A percentile compares a stretch with the other conserved stretches of the same genome.
Evolutionary conservation across 2,329 filamentous ascomycete species (phyloP).

Genomic region (Lasiodiplodia gonubiensis): DNA sequence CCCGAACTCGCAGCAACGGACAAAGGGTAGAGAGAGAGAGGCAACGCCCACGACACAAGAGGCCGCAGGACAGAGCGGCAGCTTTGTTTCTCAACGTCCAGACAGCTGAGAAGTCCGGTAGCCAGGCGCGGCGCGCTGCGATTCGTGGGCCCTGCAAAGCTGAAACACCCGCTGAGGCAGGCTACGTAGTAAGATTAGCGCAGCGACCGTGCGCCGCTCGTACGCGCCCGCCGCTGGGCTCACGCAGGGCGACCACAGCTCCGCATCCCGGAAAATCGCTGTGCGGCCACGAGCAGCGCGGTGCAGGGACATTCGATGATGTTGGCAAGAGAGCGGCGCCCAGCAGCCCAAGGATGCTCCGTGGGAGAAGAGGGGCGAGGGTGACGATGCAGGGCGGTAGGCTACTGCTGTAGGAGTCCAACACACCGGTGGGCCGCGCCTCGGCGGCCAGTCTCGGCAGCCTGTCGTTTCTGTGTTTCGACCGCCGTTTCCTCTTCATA

Average conservation of each 20-base stretch:
- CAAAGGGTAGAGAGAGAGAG: conserved; percentile 5
- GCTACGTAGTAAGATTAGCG: conserved; percentile 13
- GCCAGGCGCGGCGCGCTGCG: conserved; percentile 16
- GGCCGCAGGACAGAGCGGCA: conserved; percentile 15
- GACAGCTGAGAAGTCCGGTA: conserved; percentile 21
- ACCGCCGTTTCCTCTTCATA: conserved; percentile 21
- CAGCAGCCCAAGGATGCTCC: background rate
- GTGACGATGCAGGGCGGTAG: background rate
- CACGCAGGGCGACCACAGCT: background rate
- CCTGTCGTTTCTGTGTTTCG: conserved; percentile 25
- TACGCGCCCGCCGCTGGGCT: background rate
- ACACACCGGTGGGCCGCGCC: conserved; percentile 1
- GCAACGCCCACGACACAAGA: conserved; percentile 8
- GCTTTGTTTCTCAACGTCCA: conserved; percentile 25
- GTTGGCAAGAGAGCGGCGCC: background rate
- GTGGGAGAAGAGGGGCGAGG: background rate
- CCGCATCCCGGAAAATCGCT: background rate
- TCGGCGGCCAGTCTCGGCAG: conserved; percentile 9
- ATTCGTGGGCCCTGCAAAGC: conserved; percentile 23
- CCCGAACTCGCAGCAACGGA: background rate
- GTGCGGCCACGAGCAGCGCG: conserved; percentile 5
- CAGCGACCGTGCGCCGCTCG: background rate
- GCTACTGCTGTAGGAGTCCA: background rate
- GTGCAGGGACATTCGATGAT: background rate
- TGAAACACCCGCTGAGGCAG: conserved; percentile 25